Percentiles rank a stretch among this genome's conserved stretches.
Conservation (phyloP, 768 basidiomycete genomes). For the Kwoniella shandongensis region DNA sequence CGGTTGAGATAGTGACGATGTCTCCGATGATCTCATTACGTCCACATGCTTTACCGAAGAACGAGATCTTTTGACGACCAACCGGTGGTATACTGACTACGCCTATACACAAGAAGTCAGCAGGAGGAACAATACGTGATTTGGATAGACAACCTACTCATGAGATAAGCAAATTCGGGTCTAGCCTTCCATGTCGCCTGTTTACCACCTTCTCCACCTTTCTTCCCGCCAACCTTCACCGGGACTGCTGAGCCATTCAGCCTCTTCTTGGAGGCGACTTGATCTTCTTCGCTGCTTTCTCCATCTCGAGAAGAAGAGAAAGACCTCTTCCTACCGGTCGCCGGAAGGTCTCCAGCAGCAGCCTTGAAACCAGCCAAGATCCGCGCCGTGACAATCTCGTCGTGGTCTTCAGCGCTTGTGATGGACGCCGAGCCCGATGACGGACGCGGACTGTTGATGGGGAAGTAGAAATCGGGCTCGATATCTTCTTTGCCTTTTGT, state of each 20-base stretch:
- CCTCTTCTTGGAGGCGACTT: background rate
- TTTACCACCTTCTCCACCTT: background rate
- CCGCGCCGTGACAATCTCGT: conserved; percentile 9
- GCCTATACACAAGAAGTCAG: conserved; percentile 11
- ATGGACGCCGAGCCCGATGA: no score
- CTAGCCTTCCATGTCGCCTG: conserved; percentile 13
- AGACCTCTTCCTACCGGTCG: conserved; percentile 3
- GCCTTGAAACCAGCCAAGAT: conserved; percentile 10
- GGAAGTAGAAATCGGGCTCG: conserved; percentile 8
- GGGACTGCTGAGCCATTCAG: conserved; percentile 3
- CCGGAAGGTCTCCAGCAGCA: background rate
- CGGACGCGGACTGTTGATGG: background rate
- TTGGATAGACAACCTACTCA: conserved; percentile 14
- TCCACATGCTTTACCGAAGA: conserved; percentile 51
- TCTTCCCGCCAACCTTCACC: conserved; percentile 3
- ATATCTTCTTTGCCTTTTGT: conserved; percentile 5
- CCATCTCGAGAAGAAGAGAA: conserved; percentile 4
- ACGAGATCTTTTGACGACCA: conserved; percentile 47
- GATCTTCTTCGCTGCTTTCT: conserved; percentile 3
- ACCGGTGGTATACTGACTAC: conserved; percentile 30
- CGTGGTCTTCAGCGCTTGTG: no score
- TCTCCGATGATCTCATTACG: conserved; percentile 54
- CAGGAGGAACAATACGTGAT: background rate
- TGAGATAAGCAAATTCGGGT: conserved; percentile 14
- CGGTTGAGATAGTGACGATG: conserved; percentile 46